Percentiles rank a stretch among this genome's conserved stretches.
Evolutionary conservation across 2,329 filamentous ascomycete genomes (phyloP).

Genomic region (Raffaelea ambrosiae): DNA sequence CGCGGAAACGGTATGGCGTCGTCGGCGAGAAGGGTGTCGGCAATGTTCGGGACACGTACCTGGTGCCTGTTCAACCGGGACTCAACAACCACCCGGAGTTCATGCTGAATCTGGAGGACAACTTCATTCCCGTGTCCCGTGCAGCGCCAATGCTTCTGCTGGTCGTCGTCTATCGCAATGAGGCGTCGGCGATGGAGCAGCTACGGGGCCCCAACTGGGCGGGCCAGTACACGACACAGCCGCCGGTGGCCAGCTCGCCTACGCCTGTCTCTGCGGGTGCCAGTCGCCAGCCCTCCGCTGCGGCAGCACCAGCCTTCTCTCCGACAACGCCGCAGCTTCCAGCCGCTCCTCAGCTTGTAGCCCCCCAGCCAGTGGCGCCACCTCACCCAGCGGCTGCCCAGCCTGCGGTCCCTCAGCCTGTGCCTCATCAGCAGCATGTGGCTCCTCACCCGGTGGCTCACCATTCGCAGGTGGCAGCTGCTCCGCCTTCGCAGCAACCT

Average conservation of each 20-base stretch:
- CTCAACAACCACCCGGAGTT: conserved; percentile 70
- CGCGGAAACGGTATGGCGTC: conserved; percentile 78
- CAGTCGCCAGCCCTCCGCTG: background rate
- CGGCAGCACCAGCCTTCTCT: conserved; percentile 42
- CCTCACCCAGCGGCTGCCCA: background rate
- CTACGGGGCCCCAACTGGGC: conserved; percentile 22
- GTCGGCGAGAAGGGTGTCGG: conserved; percentile 65
- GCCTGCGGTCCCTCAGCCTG: background rate
- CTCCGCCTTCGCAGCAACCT: background rate
- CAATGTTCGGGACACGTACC: conserved; percentile 82
- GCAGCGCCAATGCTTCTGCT: conserved; percentile 72
- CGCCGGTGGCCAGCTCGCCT: conserved; percentile 18
- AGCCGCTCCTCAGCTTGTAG: too few species aligned
- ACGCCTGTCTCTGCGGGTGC: conserved; percentile 11
- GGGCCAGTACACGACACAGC: conserved; percentile 21
- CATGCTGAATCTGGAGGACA: conserved; percentile 79
- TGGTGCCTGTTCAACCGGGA: conserved; percentile 75
- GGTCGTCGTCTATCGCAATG: conserved; percentile 73
- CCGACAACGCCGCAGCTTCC: conserved; percentile 37
- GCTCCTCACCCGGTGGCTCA: too few species aligned
- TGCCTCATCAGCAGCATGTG: background rate
- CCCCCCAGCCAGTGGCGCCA: background rate
- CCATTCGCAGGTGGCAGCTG: background rate
- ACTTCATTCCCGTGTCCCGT: conserved; percentile 63
- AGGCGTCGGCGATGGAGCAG: conserved; percentile 29